Evolutionary conservation across 306 rosid species (phyloP).

Genomic region (Trichosanthes cucumerina): DNA sequence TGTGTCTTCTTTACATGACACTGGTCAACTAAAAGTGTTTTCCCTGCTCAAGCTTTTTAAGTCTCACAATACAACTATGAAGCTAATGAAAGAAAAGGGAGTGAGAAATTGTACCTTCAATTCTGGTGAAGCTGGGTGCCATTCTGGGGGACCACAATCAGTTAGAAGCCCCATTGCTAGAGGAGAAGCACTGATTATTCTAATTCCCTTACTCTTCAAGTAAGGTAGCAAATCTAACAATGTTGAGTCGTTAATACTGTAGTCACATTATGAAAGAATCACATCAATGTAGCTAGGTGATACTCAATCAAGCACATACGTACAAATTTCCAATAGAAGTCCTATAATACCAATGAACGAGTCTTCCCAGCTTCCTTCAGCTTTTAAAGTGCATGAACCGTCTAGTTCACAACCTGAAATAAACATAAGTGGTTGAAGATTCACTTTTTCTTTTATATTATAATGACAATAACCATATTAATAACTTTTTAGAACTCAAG

Average conservation of each 20-base stretch:
- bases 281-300: constrained; percentile 74
- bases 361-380: constrained; percentile 75
- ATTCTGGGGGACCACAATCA: constrained; percentile 75
- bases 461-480: neutral
- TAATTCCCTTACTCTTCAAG: constrained; percentile 78
- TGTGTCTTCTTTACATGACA: too few species aligned
- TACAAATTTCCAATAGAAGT: constrained; percentile 63
- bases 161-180: constrained; percentile 95
- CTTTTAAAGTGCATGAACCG: constrained; percentile 72
- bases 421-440: neutral
- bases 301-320: constrained; percentile 75
- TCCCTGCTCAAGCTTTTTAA: too few species aligned
- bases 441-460: neutral
- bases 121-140: constrained; percentile 88
- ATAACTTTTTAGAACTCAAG: too few species aligned
- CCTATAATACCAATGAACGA: constrained; percentile 83
- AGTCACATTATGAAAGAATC: constrained; percentile 75
- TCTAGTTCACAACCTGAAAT: constrained; percentile 62
- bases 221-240: constrained; percentile 77
- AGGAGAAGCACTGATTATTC: constrained; percentile 78
- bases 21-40: too few species aligned
- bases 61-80: too few species aligned
- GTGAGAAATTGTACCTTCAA: constrained; percentile 47
- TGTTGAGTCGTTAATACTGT: constrained; percentile 55
- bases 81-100: neutral